These are phyloP conservation scores for Podospora pseudocomata DNA, from an alignment of 495 filamentous ascomycete species.

Conservation along the genomic window DNA sequence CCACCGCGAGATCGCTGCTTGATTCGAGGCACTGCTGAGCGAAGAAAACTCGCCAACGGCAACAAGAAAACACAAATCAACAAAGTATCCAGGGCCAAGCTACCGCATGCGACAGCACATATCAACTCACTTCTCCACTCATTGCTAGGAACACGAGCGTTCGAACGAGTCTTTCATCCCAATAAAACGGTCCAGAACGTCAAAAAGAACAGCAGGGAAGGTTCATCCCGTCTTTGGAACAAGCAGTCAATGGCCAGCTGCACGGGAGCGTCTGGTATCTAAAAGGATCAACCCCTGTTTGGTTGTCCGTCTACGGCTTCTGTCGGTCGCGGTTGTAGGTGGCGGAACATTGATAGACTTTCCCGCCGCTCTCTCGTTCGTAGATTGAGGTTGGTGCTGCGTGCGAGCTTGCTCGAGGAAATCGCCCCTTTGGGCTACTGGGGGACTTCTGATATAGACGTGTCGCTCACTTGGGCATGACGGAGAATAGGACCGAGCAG, in stretches of 20 bases:
- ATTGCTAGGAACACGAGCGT: neutral
- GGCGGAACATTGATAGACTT: neutral
- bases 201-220: neutral
- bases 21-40: neutral
- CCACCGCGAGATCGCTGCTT: neutral
- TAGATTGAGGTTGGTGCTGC: neutral
- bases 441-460: constrained; percentile 11
- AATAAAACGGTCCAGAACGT: neutral
- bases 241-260: too few relatives aligned
- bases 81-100: neutral
- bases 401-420: neutral
- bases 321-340: constrained; percentile 10
- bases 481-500: constrained; percentile 16
- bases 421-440: neutral
- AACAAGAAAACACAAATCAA: constrained; percentile 4
- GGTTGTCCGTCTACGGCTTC: constrained; percentile 6
- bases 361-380: neutral
- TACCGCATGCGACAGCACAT: constrained; percentile 7
- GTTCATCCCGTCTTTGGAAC: neutral
- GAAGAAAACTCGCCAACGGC: neutral
- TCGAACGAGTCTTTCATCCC: constrained; percentile 4
- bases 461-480: constrained; percentile 20
- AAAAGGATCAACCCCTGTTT: constrained; percentile 8
- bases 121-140: constrained; percentile 6
- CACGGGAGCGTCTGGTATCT: too few relatives aligned